These are phyloP conservation scores for Benincasa hispida DNA, from an alignment of 306 rosid genomes.

Conservation along the genomic window DNA sequence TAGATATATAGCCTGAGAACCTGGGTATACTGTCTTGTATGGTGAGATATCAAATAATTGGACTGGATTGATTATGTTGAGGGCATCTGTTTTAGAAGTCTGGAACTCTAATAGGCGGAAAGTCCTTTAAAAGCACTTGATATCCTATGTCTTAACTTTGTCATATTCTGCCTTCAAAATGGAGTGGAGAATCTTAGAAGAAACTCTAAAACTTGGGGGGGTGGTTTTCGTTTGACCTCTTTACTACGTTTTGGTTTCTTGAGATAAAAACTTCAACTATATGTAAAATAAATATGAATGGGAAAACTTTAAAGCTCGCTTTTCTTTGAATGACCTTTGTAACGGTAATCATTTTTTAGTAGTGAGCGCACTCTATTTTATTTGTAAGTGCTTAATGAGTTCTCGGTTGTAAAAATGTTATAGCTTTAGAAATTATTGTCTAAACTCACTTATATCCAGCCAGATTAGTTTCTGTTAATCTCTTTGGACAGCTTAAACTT, in stretches of 20 bases:
- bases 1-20: background rate
- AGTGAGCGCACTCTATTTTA: background rate
- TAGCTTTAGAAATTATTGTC: background rate
- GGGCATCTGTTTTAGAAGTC: background rate
- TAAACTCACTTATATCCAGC: no score
- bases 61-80: background rate
- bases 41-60: background rate
- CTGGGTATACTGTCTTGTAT: background rate
- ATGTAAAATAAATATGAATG: background rate
- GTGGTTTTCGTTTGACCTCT: background rate
- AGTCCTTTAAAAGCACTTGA: background rate
- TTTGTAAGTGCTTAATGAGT: background rate
- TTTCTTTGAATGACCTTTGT: background rate
- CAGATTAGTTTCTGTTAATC: no score
- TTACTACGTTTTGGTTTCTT: background rate
- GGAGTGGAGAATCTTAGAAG: background rate
- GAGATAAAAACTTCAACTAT: background rate
- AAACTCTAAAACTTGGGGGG: background rate
- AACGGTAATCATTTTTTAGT: background rate
- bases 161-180: background rate
- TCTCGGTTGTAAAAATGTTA: background rate
- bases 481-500: no score
- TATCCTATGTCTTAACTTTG: background rate
- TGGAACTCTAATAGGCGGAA: no score
- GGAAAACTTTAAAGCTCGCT: background rate